Evolutionary conservation across 2,329 filamentous ascomycete species (phyloP), one percentile per base, ranked within the genome.

Genomic region (Pezicula neosporulosa): DNA sequence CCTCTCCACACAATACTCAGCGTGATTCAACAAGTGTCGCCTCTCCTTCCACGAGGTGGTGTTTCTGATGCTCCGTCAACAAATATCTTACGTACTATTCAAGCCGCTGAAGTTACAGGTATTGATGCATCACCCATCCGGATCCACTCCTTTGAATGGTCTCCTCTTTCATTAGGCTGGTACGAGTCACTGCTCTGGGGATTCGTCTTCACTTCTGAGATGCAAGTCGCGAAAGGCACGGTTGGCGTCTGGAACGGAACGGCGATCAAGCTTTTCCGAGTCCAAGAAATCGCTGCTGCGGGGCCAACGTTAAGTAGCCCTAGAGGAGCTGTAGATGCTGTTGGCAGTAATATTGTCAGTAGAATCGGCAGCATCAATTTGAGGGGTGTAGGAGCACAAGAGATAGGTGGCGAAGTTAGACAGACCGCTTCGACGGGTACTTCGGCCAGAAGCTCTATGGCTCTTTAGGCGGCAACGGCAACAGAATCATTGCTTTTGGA

Each of bases 201-300:
- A 15, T 89, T 97, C 61, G 84, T 97, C 48, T 97, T 97, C 67
- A 85, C 88, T 27, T 86, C 85, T 62, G 94, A 99, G 72, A 90
- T 96, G 85, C 84, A 91, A 52, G 83, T 93, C 27, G 83, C 87
- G 0, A 92, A 87, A 65, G 92, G 92, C 28, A 92, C 89, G 2
- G 89, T 92, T 30, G 93, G 94, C 7, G 85, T 97, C 2, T 99
- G 94, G 93, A 97, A 93, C 64, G 89, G 90, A 35, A 97, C 94
- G 1, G 77, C 77, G 2, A 90, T 99, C 67, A 88, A 87, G 66
- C 76, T 99, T 13, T 99, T 99, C 72, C 85, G 84, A 46, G 91
- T 97, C 3, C 90, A 96, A 68, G 89, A 95, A 66, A 89, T 87
- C 15, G 88, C 86, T 2, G 81, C 89, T 1, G 80, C 87, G 59